Base-by-base conservation (phyloP, 164 flowering plant species). In the Houttuynia cordata region DNA sequence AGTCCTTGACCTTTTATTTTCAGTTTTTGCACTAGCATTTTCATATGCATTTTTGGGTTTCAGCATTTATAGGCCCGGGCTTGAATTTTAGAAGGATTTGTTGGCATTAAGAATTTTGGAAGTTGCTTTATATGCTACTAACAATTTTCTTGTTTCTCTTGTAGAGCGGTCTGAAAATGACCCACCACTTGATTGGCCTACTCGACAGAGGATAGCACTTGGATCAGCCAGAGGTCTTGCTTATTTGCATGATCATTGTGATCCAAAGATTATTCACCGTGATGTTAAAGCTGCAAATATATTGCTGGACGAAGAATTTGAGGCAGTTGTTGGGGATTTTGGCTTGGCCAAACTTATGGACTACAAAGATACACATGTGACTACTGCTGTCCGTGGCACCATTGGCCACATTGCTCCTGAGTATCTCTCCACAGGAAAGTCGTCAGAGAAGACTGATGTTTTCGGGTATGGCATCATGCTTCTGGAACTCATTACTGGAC, bases 291-390 rank as follows among this genome's bases (percentile, higher is more conserved):
- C 97, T 67, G 97, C 97, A 49, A 90, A 90, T 58, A 90, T 90
- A 68, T 77, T 90, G 74, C 72, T 90, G 70, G 95, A 90, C 66
- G 95, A 90, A 75, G 97, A 90, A 64, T 90, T 85, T 75, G 97
- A 91, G 77, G 97, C 97, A 51, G 91, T 91, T 68, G 97, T 91
- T 66, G 97, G 97, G 34, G 97, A 91, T 71, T 91, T 91, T 74
- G 97, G 97, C 57, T 72, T 91, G 75, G 97, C 97, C n/a, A 91
- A 86, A 66, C 86, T 91, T 45, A 91, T 91, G 97, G 96, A 88
- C 70, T 88, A 91, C 77, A 90, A 90, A 73, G 97, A 90, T 62
- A 90, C 97, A 9, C 97, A 90, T 75, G 97, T 90, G 14, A 90
- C 97, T 0, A 90, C 97, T 53, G 97, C 95, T 67, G 97, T 90